Evolutionary conservation across 768 basidiomycete species (phyloP).

Genomic region (Dacryopinax primogenitus): DNA sequence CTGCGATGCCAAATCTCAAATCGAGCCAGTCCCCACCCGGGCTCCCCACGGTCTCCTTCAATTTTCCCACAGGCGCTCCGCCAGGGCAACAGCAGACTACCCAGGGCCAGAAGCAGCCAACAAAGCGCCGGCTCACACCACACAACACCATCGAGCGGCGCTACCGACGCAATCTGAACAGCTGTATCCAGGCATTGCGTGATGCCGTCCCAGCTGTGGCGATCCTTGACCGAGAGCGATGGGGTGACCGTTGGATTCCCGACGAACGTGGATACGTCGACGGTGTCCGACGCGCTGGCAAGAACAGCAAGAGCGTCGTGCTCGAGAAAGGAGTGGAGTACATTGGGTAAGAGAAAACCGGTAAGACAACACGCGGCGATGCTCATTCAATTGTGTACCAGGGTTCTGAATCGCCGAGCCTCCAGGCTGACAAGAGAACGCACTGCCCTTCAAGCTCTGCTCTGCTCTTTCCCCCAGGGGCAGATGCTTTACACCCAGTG

Average conservation of each 20-base stretch:
- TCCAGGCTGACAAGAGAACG: constrained; percentile 57
- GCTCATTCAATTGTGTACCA: constrained; percentile 20
- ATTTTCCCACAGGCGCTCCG: not conserved
- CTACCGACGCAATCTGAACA: constrained; percentile 79
- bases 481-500: constrained; percentile 57
- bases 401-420: constrained; percentile 72
- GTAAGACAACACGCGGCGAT: constrained; percentile 6
- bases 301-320: constrained; percentile 83
- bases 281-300: constrained; percentile 82
- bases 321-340: constrained; percentile 85
- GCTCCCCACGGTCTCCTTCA: not conserved
- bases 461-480: constrained; percentile 62
- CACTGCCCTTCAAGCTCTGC: constrained; percentile 54
- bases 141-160: constrained; percentile 83
- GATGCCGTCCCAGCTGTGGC: constrained; percentile 74
- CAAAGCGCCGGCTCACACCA: constrained; percentile 35
- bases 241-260: constrained; percentile 13
- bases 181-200: constrained; percentile 67
- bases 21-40: not conserved
- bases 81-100: not conserved
- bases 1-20: not conserved
- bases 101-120: not conserved
- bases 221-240: constrained; percentile 47
- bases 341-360: constrained; percentile 40
- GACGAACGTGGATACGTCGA: constrained; percentile 79